Conservation (phyloP, 352 stramenopile genomes). For the Detonula confervacea region DNA sequence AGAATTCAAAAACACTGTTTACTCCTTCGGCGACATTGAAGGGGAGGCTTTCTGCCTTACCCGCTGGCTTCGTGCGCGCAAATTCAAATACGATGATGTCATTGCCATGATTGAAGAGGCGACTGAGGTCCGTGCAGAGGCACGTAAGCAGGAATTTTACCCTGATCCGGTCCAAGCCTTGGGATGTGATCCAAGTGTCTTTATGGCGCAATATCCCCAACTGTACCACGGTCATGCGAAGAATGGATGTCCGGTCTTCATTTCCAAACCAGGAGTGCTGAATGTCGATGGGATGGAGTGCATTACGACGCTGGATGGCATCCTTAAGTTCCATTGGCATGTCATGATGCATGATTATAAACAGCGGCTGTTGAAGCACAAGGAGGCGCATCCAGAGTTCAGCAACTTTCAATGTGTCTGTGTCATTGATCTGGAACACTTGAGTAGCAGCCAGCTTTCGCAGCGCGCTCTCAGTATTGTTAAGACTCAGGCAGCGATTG, state of each 20-base stretch:
- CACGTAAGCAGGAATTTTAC: constrained; percentile 70
- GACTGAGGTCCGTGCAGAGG: constrained; percentile 56
- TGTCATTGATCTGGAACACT: constrained; percentile 74
- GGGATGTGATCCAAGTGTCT: constrained; percentile 66
- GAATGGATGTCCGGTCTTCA: constrained; percentile 76
- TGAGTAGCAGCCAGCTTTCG: constrained; percentile 68
- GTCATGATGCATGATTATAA: constrained; percentile 84
- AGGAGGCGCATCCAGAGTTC: constrained; percentile 71
- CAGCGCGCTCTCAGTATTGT: constrained; percentile 71
- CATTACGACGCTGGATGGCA: constrained; percentile 79
- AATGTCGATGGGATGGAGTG: constrained; percentile 81
- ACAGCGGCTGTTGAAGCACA: constrained; percentile 59
- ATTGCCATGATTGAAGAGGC: constrained; percentile 83
- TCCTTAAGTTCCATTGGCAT: constrained; percentile 83
- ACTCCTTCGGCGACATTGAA: constrained; percentile 76
- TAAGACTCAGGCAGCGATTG: constrained; percentile 83
- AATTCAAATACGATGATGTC: constrained; percentile 78
- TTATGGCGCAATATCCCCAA: constrained; percentile 77
- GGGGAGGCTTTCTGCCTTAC: constrained; percentile 75
- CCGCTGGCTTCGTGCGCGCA: constrained; percentile 79
- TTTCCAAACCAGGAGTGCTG: constrained; percentile 79
- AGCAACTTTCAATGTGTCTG: constrained; percentile 80
- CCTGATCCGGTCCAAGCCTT: constrained; percentile 65
- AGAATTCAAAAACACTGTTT: constrained; percentile 80
- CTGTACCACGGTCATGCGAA: constrained; percentile 75